A percentile compares a stretch with the other conserved stretches of the same genome.
Evolutionary conservation across 192 early-diverging fungal species (phyloP).

Genomic region (Gorgonomyces haynaldii): DNA sequence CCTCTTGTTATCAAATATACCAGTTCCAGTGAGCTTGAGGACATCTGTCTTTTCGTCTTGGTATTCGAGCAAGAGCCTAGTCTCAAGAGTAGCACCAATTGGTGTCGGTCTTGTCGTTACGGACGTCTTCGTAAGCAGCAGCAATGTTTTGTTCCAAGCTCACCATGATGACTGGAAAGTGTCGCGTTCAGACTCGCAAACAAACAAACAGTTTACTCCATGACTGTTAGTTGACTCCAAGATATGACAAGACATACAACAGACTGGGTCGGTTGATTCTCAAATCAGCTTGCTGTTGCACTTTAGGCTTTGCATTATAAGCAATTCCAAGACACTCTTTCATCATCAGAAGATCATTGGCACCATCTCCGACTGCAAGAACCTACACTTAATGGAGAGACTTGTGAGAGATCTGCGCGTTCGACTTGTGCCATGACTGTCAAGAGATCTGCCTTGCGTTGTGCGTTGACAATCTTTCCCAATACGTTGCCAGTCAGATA

Average conservation of each 20-base stretch:
- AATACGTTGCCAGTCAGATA: constrained; percentile 74
- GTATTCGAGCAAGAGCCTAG: constrained; percentile 51
- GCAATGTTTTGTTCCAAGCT: constrained; percentile 18
- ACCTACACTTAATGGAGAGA: constrained; percentile 39
- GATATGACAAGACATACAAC: constrained; percentile 73
- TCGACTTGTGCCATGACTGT: constrained; percentile 94
- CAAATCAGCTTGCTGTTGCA: constrained; percentile 77
- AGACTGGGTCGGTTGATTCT: constrained; percentile 92
- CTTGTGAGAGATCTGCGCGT: constrained; percentile 70
- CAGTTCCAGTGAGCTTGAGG: constrained; percentile 28
- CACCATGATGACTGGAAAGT: too few relatives aligned
- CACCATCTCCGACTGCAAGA: constrained; percentile 95
- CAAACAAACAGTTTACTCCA: too few relatives aligned
- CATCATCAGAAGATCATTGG: constrained; percentile 95
- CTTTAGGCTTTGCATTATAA: constrained; percentile 95
- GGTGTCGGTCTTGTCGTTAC: constrained; percentile 37
- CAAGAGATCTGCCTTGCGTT: constrained; percentile 87
- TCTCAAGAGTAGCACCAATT: too few relatives aligned
- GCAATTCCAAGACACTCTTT: constrained; percentile 88
- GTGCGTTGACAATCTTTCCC: constrained; percentile 83
- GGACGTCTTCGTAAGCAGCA: constrained; percentile 40
- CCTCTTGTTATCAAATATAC: constrained; percentile 24
- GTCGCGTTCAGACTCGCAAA: too few relatives aligned
- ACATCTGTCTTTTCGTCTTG: constrained; percentile 32
- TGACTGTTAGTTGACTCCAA: too few relatives aligned